Evolutionary conservation across 108 stramenopile genomes (phyloP), one percentile per base, ranked within the genome.

Genomic region (Cyclotella choctawhatcheeana): DNA sequence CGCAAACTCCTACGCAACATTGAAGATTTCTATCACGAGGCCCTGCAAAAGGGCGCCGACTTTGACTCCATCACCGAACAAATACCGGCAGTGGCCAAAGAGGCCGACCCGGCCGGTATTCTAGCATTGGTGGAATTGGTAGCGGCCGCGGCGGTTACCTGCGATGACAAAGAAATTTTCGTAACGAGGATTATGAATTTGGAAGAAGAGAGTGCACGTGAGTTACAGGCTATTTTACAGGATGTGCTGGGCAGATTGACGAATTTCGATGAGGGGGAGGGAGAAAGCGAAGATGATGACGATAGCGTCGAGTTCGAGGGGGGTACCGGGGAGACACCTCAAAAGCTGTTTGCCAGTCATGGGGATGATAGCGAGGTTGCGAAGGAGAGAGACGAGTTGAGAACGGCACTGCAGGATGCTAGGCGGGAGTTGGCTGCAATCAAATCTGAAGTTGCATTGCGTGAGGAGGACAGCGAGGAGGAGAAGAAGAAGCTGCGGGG

Each of bases 1-100:
- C 84, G 91, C 32, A 94, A 94, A 72, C 83, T 94, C n/a, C 74
- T 92, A 16, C 86, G 93, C 40, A 92, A 92, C 65, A 47, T 94
- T 33, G 85, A 94, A 60, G 74, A 83, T 44, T 94, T 80, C 55
- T 94, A 81, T 56, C 91, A 92, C 30, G 87, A 88, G 29, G 86
- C 62, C 30, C 77, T 94, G 12, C 67, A 74, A 35, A 94, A 94
- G 73, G 88, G 87, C 67, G 82, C 89, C 21, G 82, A 84, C 58
- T 90, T 94, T 56, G 78, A 72, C 43, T 66, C 68, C 21, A 44
- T 67, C 10, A 58, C 82, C 12, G 50, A 81, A 10, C 78, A 79
- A 21, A 76, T 92, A 13, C 62, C 63, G 25, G 69, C 33, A 16
- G 83, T 85, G 67, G 85, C 82, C 22, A 62, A 48, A 47, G 80